A percentile compares a stretch with the other conserved stretches of the same genome.
These are phyloP conservation scores for Lentinula detonsa DNA, from an alignment of 768 basidiomycete species.

Conservation along the genomic window DNA sequence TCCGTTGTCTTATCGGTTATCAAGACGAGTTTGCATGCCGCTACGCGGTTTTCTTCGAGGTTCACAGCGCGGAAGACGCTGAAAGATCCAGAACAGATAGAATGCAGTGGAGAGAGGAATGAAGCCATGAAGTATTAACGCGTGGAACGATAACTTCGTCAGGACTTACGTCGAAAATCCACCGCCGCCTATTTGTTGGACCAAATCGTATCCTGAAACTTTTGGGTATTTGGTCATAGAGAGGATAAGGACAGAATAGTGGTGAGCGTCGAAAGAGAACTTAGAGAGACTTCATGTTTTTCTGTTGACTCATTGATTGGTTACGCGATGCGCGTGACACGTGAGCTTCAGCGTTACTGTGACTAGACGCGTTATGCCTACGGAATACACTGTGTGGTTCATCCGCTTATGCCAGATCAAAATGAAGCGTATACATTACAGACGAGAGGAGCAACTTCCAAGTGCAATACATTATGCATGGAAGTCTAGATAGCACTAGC, in stretches of 20 bases:
- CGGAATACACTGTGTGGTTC: too few relatives aligned
- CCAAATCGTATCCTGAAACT: constrained; percentile 56
- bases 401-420: too few relatives aligned
- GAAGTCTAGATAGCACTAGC: neutral
- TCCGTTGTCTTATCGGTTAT: constrained; percentile 60
- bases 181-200: constrained; percentile 79
- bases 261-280: neutral
- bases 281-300: neutral
- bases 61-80: constrained; percentile 87
- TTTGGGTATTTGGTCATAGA: neutral
- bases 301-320: neutral
- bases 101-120: neutral
- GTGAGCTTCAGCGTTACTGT: neutral
- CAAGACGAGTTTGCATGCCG: constrained; percentile 82
- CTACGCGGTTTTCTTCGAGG: constrained; percentile 55
- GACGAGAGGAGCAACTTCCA: neutral
- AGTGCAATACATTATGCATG: neutral
- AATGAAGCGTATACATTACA: neutral
- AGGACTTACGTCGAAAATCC: constrained; percentile 74
- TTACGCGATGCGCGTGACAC: neutral
- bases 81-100: neutral
- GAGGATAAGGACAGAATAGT: neutral
- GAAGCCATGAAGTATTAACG: neutral
- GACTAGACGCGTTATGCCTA: neutral
- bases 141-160: neutral